Base-by-base conservation (phyloP, 192 early-diverging fungal species). In the Gonapodya prolifera region DNA sequence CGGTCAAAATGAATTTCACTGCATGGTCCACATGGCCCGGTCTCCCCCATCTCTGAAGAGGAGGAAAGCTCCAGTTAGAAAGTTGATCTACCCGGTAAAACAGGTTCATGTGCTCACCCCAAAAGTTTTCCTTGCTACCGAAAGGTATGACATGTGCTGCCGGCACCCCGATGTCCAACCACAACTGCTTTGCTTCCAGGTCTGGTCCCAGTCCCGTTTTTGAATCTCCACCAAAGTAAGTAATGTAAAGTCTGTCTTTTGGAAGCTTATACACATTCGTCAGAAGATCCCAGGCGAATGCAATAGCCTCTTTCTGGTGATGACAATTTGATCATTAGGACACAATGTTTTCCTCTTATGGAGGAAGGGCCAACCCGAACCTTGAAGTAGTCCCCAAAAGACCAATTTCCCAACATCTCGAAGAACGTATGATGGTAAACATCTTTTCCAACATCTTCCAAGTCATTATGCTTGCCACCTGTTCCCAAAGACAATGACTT, bases 331-430 rank as follows among this genome's bases (percentile, higher is more conserved):
- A 80, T 69, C 70, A 30, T 81, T 2, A 75, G 34, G 1, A 13
- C 74, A 73, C n/a, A 29, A 71, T 35, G 30, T 17, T n/a, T n/a
- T n/a, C n/a, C n/a, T n/a, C n/a, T n/a, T n/a, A n/a, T n/a, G n/a
- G n/a, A n/a, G n/a, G n/a, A n/a, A n/a, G n/a, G n/a, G n/a, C 45
- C 13, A n/a, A 8, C 13, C 16, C 33, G 16, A 74, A 88, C 91
- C 91, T 99, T 99, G 84, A 99, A 99, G 85, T 99, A 97, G 81
- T 99, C 94, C 77, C 97, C 95, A 83, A 99, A 99, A n/a, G 95
- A 97, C 97, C 97, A 99, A 90, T 99, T 99, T 77, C 97, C 97
- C 83, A 99, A 87, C 97, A 99, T 99, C 84, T 99, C 97, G 86
- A 99, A 99, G 88, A 97, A 99, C 45, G 97, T 99, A 84, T 99